Base-by-base conservation (phyloP, 257 asterid species). In the Przewalskia tangutica region DNA sequence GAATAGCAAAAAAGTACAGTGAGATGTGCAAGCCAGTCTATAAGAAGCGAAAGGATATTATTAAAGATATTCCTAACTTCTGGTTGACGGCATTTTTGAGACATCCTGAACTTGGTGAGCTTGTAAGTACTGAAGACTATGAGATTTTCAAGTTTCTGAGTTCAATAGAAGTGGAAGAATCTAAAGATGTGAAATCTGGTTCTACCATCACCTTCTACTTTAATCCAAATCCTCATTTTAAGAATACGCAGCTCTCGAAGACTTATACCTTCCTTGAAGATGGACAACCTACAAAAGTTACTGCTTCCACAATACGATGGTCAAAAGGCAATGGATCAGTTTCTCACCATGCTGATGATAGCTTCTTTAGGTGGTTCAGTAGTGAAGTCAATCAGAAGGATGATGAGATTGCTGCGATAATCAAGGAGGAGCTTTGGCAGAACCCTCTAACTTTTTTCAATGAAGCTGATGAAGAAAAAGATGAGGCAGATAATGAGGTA, bases 51-150 rank as follows among this genome's bases (percentile, higher is more conserved):
- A 93, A 87, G 84, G 92, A 91, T 5, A 76, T 93, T 56, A 88
- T 93, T 83, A 87, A 92, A 84, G 84, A 93, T 58, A 93, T 93
- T 83, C 97, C 99, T 38, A 94, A 93, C 83, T 95, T 95, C 88
- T 95, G 99, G 99, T 79, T 93, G 89, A 95, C 94, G 76, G 99
- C 97, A 98, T 92, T 95, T 82, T 79, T 88, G 88, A 95, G 97
- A 68, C 99, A 95, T 81, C 99, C 99, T 70, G 95, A 90, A 34
- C 92, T 93, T 77, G 83, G 93, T 77, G 95, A 90, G 68, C 94
- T 95, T 84, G 84, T 95, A 85, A 91, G 91, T 58, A 98, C 91
- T 71, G 97, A 93, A 86, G 99, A 95, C 88, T 97, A 92, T 14
- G 8, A 54, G 7, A 6, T 4, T 54, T 16, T 90, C 94, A 93